Base-by-base conservation (phyloP, 306 rosid species). In the Castanea crenata region DNA sequence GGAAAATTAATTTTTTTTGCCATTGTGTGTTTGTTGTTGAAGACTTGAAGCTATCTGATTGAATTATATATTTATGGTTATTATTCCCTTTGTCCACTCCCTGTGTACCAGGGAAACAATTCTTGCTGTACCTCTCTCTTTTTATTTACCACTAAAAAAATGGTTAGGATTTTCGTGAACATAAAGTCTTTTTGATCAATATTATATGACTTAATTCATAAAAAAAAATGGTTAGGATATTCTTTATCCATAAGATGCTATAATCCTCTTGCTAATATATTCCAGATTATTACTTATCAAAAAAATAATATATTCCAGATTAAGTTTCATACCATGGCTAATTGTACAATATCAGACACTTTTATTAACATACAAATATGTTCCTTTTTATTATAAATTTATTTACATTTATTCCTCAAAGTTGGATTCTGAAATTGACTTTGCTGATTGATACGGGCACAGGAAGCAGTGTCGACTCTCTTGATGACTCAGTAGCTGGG, bases 401-500 rank as follows among this genome's bases (percentile, higher is more conserved):
- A 27, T 31, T 63, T 6, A 3, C 41, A 29, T 52, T 34, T 76
- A 16, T 71, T 31, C 64, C 58, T 65, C n/a, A 55, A 65, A 54
- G 69, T 68, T 13, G 31, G 73, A 44, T 69, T 19, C 77, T 73
- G 54, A 25, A 76, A 71, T 69, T 77, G 16, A 69, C 23, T 69
- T 34, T 75, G 72, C 78, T 81, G 51, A 58, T 59, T 64, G 56
- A 77, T 79, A 59, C 74, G 76, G 86, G 80, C 76, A 57, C 80
- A 55, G 71, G 58, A 21, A 78, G 72, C 46, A 54, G 65, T 73
- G 69, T 78, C 34, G 74, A 55, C 63, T 38, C 70, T 74, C 57
- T 74, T 80, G 71, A 55, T 73, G 82, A 79, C 74, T 74, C 83
- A 74, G 5, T 51, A n/a, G 80, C 80, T 76, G 71, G 83, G 78